A percentile compares a stretch with the other conserved stretches of the same genome.
phyloP scores from a whole-genome alignment of 192 early-diverging fungal genomes.

The Mortierella alpina region DNA sequence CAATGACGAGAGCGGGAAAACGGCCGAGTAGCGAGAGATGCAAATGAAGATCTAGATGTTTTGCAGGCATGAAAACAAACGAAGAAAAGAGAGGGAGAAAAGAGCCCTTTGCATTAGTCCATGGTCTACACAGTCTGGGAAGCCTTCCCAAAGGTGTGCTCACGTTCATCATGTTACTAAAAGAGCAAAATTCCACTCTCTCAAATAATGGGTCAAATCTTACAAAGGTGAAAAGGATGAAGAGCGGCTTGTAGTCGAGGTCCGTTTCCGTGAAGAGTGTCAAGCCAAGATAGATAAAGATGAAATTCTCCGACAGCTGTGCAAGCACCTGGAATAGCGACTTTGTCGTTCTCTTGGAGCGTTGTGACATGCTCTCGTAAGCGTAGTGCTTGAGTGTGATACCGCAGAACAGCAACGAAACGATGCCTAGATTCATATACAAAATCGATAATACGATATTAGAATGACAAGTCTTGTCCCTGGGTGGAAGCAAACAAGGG shows the following conservation, averaged over 20 bases:
- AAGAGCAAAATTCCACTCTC: neutral
- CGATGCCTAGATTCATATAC: conserved; percentile 67
- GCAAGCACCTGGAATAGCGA: conserved; percentile 94
- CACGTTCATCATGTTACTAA: neutral
- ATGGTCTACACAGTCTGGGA: neutral
- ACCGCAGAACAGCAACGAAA: conserved; percentile 92
- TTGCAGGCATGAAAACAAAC: neutral
- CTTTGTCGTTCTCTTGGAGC: conserved; percentile 84
- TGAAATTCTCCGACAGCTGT: conserved; percentile 95
- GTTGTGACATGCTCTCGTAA: conserved; percentile 87
- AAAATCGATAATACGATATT: no score
- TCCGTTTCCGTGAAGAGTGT: conserved; percentile 89
- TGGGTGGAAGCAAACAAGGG: no score
- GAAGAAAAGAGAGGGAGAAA: neutral
- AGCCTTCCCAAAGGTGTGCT: neutral
- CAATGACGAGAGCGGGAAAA: conserved; percentile 83
- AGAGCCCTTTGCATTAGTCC: neutral
- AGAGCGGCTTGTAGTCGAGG: conserved; percentile 76
- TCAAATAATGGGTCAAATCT: conserved; percentile 8
- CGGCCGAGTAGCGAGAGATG: conserved; percentile 86
- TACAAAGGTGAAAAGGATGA: conserved; percentile 80
- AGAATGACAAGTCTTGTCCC: no score
- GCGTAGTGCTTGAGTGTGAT: conserved; percentile 95
- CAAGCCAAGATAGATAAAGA: conserved; percentile 96
- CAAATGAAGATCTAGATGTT: conserved; percentile 77